phyloP scores from a whole-genome alignment of 2,329 filamentous ascomycete species.

The Ophiostoma angusticollis region DNA sequence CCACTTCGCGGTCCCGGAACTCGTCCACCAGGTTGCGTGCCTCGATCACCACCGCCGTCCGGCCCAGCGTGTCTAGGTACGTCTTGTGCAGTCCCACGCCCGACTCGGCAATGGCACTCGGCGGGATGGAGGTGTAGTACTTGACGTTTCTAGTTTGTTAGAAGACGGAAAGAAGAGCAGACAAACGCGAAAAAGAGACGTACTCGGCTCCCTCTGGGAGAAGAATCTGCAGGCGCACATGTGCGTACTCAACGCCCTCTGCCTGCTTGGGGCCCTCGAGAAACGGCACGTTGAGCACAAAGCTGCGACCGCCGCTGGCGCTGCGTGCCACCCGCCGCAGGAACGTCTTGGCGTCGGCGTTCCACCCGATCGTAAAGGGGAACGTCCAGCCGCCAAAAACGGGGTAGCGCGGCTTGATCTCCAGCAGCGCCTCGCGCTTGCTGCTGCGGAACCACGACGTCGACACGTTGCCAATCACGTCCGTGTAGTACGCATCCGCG shows the following conservation, averaged over 20 bases:
- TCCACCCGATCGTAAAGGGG: slow-evolving; percentile 93
- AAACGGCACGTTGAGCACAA: slow-evolving; percentile 81
- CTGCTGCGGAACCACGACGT: slow-evolving; percentile 77
- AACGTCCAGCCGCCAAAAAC: slow-evolving; percentile 97
- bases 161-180: slow-evolving; percentile 4
- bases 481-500: slow-evolving; percentile 82
- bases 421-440: slow-evolving; percentile 66
- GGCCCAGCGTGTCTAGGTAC: slow-evolving; percentile 86
- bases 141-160: slow-evolving; percentile 58
- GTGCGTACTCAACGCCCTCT: slow-evolving; percentile 78
- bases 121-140: slow-evolving; percentile 61
- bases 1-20: slow-evolving; percentile 65
- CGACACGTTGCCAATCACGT: slow-evolving; percentile 93
- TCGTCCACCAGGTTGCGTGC: slow-evolving; percentile 86
- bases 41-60: slow-evolving; percentile 67
- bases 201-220: slow-evolving; percentile 84
- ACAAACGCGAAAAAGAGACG: slow-evolving; percentile 24
- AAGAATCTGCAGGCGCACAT: slow-evolving; percentile 67
- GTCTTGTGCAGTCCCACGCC: slow-evolving; percentile 59
- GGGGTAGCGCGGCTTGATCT: slow-evolving; percentile 90
- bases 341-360: slow-evolving; percentile 67
- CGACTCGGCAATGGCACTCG: slow-evolving; percentile 44
- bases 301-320: slow-evolving; percentile 57
- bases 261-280: slow-evolving; percentile 77
- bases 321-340: slow-evolving; percentile 48